Evolutionary conservation across 148 eudicot species (phyloP).

Genomic region (Drosera capensis): DNA sequence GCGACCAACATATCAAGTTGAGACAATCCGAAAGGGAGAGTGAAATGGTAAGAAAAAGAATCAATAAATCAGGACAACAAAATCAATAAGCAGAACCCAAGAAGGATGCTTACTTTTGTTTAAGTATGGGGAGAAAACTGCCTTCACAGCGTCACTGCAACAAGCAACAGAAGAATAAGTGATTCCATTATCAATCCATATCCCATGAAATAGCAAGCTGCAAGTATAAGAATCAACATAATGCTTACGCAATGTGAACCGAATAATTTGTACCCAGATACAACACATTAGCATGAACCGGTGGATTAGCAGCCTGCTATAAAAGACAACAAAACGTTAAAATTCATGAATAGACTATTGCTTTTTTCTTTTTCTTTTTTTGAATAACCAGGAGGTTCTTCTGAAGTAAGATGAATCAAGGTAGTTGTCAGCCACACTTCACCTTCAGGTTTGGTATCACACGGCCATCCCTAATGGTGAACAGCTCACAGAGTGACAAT

Average conservation of each 20-base stretch:
- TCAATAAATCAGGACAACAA: too few relatives aligned
- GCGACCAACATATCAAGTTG: too few relatives aligned
- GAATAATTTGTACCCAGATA: constrained; percentile 62
- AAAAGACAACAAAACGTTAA: too few relatives aligned
- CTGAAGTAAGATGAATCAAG: background rate
- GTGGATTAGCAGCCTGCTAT: constrained; percentile 73
- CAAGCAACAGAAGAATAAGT: constrained; percentile 12
- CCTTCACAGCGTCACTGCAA: constrained; percentile 60
- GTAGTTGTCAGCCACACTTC: constrained; percentile 7
- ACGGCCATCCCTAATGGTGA: constrained; percentile 38
- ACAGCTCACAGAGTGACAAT: constrained; percentile 68
- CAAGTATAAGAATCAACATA: background rate
- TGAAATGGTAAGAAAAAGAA: too few relatives aligned
- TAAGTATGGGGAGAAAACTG: constrained; percentile 46
- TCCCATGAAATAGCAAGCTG: background rate
- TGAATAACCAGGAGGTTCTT: too few relatives aligned
- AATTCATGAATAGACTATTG: too few relatives aligned
- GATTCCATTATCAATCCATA: background rate
- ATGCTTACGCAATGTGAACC: constrained; percentile 53
- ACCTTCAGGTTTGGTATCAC: constrained; percentile 77
- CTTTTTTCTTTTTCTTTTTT: too few relatives aligned
- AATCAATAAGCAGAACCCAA: background rate
- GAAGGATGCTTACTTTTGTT: constrained; percentile 37
- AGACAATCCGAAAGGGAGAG: too few relatives aligned
- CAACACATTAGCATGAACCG: constrained; percentile 92